Base-by-base conservation (phyloP, 345 rosid genomes). In the Combretum micranthum region DNA sequence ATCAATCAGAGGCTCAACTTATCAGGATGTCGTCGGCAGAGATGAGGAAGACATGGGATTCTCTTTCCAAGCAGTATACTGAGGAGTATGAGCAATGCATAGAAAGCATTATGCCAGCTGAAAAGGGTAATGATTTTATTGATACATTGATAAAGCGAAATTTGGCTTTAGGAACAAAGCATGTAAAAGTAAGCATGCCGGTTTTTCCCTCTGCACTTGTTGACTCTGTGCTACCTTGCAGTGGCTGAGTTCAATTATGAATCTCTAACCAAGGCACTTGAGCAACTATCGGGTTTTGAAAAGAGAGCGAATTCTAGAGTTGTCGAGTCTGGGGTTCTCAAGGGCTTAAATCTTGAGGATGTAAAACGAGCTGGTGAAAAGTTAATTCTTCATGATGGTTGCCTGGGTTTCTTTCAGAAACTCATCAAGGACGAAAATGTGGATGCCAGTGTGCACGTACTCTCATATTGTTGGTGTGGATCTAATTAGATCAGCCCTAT, bases 381-480 rank as follows among this genome's bases (percentile, higher is more conserved):
- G 46, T 69, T 87, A 58, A 77, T 78, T 77, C 90, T 94, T 82
- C 97, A 81, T 71, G 90, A 87, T 77, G 99, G 97, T 25, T 94
- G 97, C 74, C 75, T 70, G 25, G 43, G 55, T 52, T 87, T 94
- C 78, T 81, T 94, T 56, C 75, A 78, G 79, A 87, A 78, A 65
- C 64, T 87, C 53, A 59, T 77, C 26, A 73, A 74, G 67, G 75
- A 70, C 65, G 83, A 81, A 60, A 75, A 69, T 42, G 56, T 80
- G 68, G 77, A 79, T 69, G 78, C 82, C 44, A 68, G 79, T 52
- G 66, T 83, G 66, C 87, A 90, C 44, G 69, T 94, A 50, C 88
- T 90, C 54, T 94, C 97, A 8, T 94, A 87, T 66, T 94, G 96
- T 74, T 94, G 99, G 99, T 94, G 90, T 62, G 95, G 78, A 87